Conservation (phyloP, 305 asterid species). For the Fraxinus platypoda region DNA sequence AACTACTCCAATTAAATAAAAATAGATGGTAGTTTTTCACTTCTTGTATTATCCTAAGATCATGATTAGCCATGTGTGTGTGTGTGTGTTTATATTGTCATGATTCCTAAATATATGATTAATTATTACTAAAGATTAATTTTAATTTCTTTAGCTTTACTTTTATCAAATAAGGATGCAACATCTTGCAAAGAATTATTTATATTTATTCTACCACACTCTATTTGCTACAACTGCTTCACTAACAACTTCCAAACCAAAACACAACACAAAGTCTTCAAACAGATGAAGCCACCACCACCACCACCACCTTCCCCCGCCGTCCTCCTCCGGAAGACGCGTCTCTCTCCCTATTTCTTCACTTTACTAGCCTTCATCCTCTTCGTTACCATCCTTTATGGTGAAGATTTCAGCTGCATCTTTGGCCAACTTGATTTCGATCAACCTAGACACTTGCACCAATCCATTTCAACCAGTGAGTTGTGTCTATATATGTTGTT, state of each 20-base stretch:
- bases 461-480: conserved; percentile 41
- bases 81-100: not conserved
- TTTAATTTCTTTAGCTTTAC: conserved; percentile 28
- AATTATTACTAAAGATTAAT: not conserved
- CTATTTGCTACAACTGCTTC: not conserved
- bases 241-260: conserved; percentile 2
- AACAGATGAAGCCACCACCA: conserved; percentile 43
- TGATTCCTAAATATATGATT: not conserved
- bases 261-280: conserved; percentile 17
- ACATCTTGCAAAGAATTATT: not conserved
- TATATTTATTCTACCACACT: conserved; percentile 38
- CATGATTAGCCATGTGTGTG: not conserved
- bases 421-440: conserved; percentile 44
- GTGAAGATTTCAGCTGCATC: conserved; percentile 66
- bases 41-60: not conserved
- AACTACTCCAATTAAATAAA: not conserved
- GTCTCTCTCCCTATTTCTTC: conserved; percentile 65
- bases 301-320: conserved; percentile 34
- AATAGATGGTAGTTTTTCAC: not conserved
- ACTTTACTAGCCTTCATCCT: conserved; percentile 61
- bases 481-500: not conserved
- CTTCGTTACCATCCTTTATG: conserved; percentile 64
- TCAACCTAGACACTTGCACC: conserved; percentile 24
- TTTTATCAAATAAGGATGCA: conserved; percentile 17
- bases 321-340: conserved; percentile 45